Percentiles rank a stretch among this genome's conserved stretches.
phyloP scores from a whole-genome alignment of 805 yeast species.

The Yarrowia sp. region DNA sequence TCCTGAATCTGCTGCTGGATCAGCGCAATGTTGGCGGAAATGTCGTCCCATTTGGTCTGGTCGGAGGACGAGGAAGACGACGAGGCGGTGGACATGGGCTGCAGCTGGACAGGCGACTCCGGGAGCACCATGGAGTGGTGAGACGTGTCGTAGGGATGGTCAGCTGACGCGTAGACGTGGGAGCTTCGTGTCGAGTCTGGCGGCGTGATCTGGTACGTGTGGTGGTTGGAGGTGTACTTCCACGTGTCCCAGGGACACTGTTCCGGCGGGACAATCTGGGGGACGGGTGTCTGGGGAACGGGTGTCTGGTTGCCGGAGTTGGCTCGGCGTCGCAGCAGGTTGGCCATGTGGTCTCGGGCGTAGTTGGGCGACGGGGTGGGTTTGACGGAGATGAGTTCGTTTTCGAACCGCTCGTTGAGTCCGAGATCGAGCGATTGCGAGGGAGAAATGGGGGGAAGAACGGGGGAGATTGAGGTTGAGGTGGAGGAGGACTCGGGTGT shows the following conservation, averaged over 20 bases:
- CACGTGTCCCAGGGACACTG: conserved; percentile 27
- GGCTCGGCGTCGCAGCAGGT: conserved; percentile 13
- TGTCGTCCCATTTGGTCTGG: conserved; percentile 23
- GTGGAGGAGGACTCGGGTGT: neutral
- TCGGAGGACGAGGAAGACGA: neutral
- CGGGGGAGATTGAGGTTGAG: neutral
- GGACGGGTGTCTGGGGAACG: neutral
- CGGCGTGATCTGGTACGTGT: conserved; percentile 31
- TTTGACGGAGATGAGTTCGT: conserved; percentile 2
- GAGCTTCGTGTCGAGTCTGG: conserved; percentile 21
- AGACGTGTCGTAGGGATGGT: neutral
- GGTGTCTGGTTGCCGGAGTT: neutral
- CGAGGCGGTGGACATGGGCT: conserved; percentile 3
- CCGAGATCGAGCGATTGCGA: conserved; percentile 15
- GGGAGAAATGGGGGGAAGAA: conserved; percentile 11
- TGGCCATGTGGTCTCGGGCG: conserved; percentile 28
- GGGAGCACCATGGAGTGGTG: conserved; percentile 35
- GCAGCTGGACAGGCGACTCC: conserved; percentile 26
- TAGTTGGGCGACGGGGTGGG: conserved; percentile 8
- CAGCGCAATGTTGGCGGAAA: conserved; percentile 30
- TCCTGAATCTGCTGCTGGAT: conserved; percentile 36
- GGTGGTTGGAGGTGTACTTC: conserved; percentile 20
- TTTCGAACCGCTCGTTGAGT: conserved; percentile 12
- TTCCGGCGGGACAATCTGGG: neutral
- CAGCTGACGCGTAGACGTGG: conserved; percentile 13